Base-by-base conservation (phyloP, 257 asterid species). In the Eucommia ulmoides region DNA sequence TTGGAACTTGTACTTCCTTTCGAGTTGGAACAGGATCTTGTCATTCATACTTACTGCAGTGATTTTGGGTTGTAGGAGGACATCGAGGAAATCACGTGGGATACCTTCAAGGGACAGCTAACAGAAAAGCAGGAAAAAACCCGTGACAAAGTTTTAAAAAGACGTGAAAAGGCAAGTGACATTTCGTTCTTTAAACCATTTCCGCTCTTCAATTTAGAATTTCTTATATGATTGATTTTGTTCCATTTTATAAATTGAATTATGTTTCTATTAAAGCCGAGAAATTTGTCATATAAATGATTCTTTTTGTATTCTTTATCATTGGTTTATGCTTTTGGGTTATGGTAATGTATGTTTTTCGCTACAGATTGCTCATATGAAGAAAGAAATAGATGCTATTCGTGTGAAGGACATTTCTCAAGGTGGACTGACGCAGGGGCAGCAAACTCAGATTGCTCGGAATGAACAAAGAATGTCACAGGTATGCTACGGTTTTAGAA, bases 391-490 rank as follows among this genome's bases (percentile, higher is more conserved):
- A 55, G 94, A 91, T 71, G 94, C 98, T 52, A 91, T 91, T 55
- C 88, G 98, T 53, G 96, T 88, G 3, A 91, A 91, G 84, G 98
- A 86, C 68, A 91, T 91, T 73, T 58, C 96, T 71, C 98, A 91
- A 79, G 98, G 98, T 79, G 98, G 98, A 51, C 65, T 91, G 71
- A 85, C 96, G 12, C 98, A 91, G 65, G 96, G 98, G 33, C 96
- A 91, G 16, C 98, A 91, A 84, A 91, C 96, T 65, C 98, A 91
- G 78, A 91, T 91, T 66, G 98, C 98, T 73, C 70, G 98, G 68
- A 91, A 91, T 75, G 98, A 91, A 66, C 98, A 91, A 73, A 78
- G 98, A 69, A 91, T 74, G 14, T 74, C 96, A 49, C 96, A 91
- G 96, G 98, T 83, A 68, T 49, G 24, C 42, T 63, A 48, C 50